Conservation (phyloP, 805 yeast species). For the Pachysolen tannophilus region DNA sequence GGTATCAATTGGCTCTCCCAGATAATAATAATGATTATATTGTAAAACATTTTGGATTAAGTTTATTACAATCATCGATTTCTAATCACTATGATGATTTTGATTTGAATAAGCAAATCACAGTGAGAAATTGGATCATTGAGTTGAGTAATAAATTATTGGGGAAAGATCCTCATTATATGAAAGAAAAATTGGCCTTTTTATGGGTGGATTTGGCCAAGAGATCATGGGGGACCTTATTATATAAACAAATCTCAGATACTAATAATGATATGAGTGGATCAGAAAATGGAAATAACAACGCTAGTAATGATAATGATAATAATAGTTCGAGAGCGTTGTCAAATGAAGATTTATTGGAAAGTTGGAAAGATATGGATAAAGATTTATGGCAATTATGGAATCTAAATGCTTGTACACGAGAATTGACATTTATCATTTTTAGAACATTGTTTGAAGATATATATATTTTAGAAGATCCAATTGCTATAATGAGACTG, state of each 20-base stretch:
- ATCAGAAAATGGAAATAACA: slow-evolving; percentile 13
- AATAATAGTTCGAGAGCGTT: slow-evolving; percentile 14
- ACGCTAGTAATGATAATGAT: no score
- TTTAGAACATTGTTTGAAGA: slow-evolving; percentile 89
- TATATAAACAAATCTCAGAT: no score
- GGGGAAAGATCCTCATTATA: slow-evolving; percentile 75
- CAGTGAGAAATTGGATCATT: slow-evolving; percentile 78
- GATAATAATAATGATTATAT: slow-evolving; percentile 55
- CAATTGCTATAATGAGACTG: slow-evolving; percentile 75
- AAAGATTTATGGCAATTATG: slow-evolving; percentile 65
- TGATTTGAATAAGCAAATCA: slow-evolving; percentile 45
- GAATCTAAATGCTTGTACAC: slow-evolving; percentile 51
- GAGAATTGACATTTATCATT: slow-evolving; percentile 73
- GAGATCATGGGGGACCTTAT: slow-evolving; percentile 77
- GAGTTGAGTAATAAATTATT: slow-evolving; percentile 60
- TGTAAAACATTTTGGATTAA: slow-evolving; percentile 85
- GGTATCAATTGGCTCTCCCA: slow-evolving; percentile 71
- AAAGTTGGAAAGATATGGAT: slow-evolving; percentile 89
- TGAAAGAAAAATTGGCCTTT: slow-evolving; percentile 83
- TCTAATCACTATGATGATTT: slow-evolving; percentile 47
- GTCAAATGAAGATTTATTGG: slow-evolving; percentile 38
- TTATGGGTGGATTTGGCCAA: slow-evolving; percentile 91
- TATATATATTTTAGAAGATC: slow-evolving; percentile 83
- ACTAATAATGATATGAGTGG: slow-evolving; percentile 11
- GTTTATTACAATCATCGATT: slow-evolving; percentile 69